These are phyloP conservation scores for Solanum sejunctum DNA, from an alignment of 257 asterid species.

Conservation along the genomic window DNA sequence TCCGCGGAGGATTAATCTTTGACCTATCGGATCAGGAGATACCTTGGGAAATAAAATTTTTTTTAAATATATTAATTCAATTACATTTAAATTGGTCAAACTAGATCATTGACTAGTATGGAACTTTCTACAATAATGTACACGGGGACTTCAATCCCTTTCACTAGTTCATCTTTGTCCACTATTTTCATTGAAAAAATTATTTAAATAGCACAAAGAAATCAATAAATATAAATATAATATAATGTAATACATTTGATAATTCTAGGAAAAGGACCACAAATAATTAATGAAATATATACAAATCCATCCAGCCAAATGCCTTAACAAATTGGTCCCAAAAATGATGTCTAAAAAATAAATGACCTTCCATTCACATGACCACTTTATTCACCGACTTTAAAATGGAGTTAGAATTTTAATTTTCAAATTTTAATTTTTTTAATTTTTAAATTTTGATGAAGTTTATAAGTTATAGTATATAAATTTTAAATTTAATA, in stretches of 20 bases:
- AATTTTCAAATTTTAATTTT: neutral
- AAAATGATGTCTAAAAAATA: neutral
- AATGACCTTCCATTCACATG: neutral
- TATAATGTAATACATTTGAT: neutral
- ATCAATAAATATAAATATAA: neutral
- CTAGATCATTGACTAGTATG: neutral
- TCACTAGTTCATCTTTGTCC: neutral
- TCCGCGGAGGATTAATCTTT: no score
- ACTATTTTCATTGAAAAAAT: neutral
- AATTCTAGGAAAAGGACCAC: constrained; percentile 1
- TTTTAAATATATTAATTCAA: neutral
- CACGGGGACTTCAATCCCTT: neutral
- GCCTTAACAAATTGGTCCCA: constrained; percentile 20
- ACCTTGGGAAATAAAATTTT: no score
- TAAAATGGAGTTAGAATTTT: neutral
- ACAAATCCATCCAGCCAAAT: constrained; percentile 19
- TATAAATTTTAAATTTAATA: no score
- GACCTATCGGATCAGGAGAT: no score
- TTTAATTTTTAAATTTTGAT: no score
- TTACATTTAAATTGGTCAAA: neutral
- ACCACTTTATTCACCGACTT: neutral
- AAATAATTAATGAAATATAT: neutral
- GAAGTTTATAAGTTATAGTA: no score
- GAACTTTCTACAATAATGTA: neutral
- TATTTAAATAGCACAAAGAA: neutral